Evolutionary conservation across 495 filamentous ascomycete species (phyloP).

Genomic region (Lophium mytilinum): DNA sequence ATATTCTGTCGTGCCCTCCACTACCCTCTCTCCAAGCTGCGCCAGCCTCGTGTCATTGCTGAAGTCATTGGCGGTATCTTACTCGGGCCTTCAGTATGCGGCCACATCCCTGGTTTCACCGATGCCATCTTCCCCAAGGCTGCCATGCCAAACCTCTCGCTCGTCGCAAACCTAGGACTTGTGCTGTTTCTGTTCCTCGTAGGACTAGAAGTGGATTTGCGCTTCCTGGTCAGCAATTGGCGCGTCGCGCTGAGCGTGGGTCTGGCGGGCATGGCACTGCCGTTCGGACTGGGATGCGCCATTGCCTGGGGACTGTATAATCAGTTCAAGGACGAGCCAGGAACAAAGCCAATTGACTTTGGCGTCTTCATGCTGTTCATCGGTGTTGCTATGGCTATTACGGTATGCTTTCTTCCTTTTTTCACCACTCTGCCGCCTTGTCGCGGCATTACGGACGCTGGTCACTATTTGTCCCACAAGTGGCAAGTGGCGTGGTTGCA

Average conservation of each 20-base stretch:
- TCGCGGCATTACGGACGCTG: no score
- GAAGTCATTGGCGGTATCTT: slow-evolving; percentile 93
- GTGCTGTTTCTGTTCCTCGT: slow-evolving; percentile 89
- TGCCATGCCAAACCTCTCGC: slow-evolving; percentile 65
- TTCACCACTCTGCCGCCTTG: not conserved
- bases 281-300: slow-evolving; percentile 61
- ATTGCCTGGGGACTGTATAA: slow-evolving; percentile 84
- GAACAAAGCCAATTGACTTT: slow-evolving; percentile 58
- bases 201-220: slow-evolving; percentile 84
- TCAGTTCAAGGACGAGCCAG: slow-evolving; percentile 59
- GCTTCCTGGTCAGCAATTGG: slow-evolving; percentile 83
- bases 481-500: not conserved
- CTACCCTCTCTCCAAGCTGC: slow-evolving; percentile 73
- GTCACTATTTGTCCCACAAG: no score
- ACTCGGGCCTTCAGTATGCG: slow-evolving; percentile 79
- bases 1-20: slow-evolving; percentile 80
- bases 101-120: slow-evolving; percentile 73
- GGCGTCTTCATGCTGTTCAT: slow-evolving; percentile 87
- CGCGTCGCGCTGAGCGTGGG: slow-evolving; percentile 74
- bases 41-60: slow-evolving; percentile 89
- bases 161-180: slow-evolving; percentile 84
- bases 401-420: slow-evolving; percentile 38
- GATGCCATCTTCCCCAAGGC: slow-evolving; percentile 64
- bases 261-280: slow-evolving; percentile 75
- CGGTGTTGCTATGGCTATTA: slow-evolving; percentile 91